Base-by-base conservation (phyloP, 2,329 filamentous ascomycete genomes). In the Hypoxylon sp. region DNA sequence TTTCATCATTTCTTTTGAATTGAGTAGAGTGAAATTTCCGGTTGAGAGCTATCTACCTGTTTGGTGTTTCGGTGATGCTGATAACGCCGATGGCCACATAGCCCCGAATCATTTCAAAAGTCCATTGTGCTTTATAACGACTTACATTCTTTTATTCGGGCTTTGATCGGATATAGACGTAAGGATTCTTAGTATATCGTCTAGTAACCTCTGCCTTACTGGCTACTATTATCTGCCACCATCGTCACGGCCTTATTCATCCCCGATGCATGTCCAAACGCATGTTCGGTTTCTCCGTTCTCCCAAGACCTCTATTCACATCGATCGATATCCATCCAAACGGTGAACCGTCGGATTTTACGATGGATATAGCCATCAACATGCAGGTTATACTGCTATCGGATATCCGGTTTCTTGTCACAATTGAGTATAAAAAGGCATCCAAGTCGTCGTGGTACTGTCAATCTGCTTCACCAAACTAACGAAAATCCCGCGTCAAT, bases 61-160 rank as follows among this genome's bases (percentile, higher is more conserved):
- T 32, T 34, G 52, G 25, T 28, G 41, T 59, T 55, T 66, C 59
- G 58, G 63, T 19, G 53, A 61, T 60, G 53, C 13, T 28, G 13
- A 10, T 62, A 63, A 67, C 59, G 64, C 63, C 63, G 63, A 66
- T 56, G 23, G 14, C 23, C 51, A 11, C 32, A 28, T 51, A 60
- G 53, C 53, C 28, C 53, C 38, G 41, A 57, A 25, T 51, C 17
- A 23, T 41, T 45, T 21, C 6, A 17, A 34, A n/a, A 13, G 3
- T 34, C 21, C 48, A 30, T 51, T 25, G 23, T 34, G 41, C 38
- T 46, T 43, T 17, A n/a, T 11, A 56, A 14, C 5, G 11, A 21
- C 3, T 45, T 43, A 7, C 38, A 45, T 56, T 55, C 14, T 14
- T 38, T 5, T 17, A n/a, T 38, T 14, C 34, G 11, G 34, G 17